Base-by-base conservation (phyloP, 2,329 filamentous ascomycete species). In the Aspergillus alliaceus region DNA sequence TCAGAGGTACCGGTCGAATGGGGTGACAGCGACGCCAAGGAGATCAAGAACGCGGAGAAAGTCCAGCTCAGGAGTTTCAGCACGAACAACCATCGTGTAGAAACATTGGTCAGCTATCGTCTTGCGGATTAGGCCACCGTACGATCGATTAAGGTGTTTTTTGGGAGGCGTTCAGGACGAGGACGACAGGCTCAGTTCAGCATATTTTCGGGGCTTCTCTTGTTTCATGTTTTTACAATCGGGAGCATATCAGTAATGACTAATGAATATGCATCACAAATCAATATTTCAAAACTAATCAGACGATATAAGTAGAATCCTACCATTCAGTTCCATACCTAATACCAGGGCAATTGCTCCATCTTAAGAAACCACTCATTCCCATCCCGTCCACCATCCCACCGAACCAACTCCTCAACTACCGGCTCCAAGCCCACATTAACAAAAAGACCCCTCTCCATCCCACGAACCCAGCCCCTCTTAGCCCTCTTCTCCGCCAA, bases 11-110 rank as follows among this genome's bases (percentile, higher is more conserved):
- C 95, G 4, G 88, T 99, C 57, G 95, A 99, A 75, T 99, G 95
- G 95, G 95, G 95, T 47, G 95, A 99, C 78, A 96, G 91, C 66
- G 95, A 98, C 75, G 93, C 93, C 54, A 97, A 96, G 79, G 95
- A 99, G 80, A 97, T 99, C 65, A 82, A 88, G 72, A 90, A 95
- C 67, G 93, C 91, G 40, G 95, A 99, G 80, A 92, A 95, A 72
- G 95, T 99, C 29, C 93, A 97, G 78, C 79, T 99, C 70, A 85
- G 95, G 59, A 96, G 93, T 64, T 99, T 98, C 79, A 97, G 93
- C 75, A 99, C 95, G 15, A 92, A 89, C 64, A 96, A 88, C 68
- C 95, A 99, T 75, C 86, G 90, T 24, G 93, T 99, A 25, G 95
- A 97, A 72, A 99, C 95, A 0, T 78, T 98, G 63, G 95, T 99